phyloP scores from a whole-genome alignment of 345 rosid genomes.

The Gossypium longicalyx region DNA sequence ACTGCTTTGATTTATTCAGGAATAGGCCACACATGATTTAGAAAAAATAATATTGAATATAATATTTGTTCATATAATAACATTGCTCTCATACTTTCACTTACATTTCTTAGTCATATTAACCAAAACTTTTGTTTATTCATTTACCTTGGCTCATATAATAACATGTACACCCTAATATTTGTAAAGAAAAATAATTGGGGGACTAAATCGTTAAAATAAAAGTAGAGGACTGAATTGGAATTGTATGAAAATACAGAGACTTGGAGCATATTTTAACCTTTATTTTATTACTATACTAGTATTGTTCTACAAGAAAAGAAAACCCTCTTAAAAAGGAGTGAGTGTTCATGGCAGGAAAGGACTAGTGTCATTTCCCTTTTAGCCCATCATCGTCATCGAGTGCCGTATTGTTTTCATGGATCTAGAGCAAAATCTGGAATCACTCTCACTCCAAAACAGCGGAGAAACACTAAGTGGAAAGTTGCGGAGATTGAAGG shows the following conservation, averaged over 20 bases:
- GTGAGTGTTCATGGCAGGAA: background rate
- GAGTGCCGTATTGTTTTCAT: background rate
- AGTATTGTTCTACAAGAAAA: background rate
- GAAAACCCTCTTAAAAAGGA: background rate
- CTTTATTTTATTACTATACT: background rate
- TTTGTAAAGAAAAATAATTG: too few relatives aligned
- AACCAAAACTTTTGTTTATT: too few relatives aligned
- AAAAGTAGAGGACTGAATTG: too few relatives aligned
- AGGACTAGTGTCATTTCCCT: background rate
- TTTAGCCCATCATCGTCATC: background rate
- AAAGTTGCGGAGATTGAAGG: constrained; percentile 33
- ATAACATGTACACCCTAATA: too few relatives aligned
- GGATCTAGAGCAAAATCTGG: constrained; percentile 9
- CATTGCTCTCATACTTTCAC: background rate
- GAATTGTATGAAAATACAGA: too few relatives aligned
- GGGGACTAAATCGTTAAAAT: too few relatives aligned
- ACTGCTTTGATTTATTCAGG: too few relatives aligned
- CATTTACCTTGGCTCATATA: too few relatives aligned
- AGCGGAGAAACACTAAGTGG: background rate
- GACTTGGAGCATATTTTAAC: too few relatives aligned
- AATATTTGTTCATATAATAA: background rate
- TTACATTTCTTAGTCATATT: too few relatives aligned
- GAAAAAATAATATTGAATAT: background rate
- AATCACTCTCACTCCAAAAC: constrained; percentile 12
- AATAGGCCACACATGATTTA: too few relatives aligned